A percentile compares a stretch with the other conserved stretches of the same genome.
phyloP scores from a whole-genome alignment of 2,329 filamentous ascomycete species.

The Amphichorda felina region DNA sequence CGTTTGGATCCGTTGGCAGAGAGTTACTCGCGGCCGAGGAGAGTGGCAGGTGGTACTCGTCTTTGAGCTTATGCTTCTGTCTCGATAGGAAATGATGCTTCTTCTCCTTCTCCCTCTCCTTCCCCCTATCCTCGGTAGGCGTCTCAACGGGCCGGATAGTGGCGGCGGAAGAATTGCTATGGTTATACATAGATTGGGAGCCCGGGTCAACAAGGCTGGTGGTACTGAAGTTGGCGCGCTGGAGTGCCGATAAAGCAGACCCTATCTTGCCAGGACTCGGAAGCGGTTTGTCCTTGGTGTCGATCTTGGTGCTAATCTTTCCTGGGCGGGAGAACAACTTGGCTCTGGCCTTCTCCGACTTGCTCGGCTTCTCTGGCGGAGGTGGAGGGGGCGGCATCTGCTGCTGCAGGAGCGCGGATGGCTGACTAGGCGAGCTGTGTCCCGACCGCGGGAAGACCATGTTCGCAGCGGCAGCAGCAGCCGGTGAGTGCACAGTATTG shows the following conservation, averaged over 20 bases:
- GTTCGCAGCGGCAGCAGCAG: constrained; percentile 57
- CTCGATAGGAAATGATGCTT: constrained; percentile 71
- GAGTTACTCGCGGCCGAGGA: constrained; percentile 71
- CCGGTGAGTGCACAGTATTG: constrained; percentile 41
- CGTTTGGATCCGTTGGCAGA: constrained; percentile 60
- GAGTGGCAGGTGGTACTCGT: constrained; percentile 60
- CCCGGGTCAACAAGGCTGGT: constrained; percentile 53
- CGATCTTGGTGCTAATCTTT: constrained; percentile 61
- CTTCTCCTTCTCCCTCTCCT: constrained; percentile 55
- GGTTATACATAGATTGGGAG: constrained; percentile 53
- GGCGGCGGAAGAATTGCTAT: constrained; percentile 65
- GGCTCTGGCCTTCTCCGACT: constrained; percentile 63
- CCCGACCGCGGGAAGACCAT: constrained; percentile 59
- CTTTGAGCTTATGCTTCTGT: constrained; percentile 69
- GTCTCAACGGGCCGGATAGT: constrained; percentile 58
- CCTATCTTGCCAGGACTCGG: constrained; percentile 64
- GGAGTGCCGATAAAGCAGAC: constrained; percentile 52
- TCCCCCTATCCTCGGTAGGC: constrained; percentile 28
- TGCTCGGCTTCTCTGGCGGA: constrained; percentile 43
- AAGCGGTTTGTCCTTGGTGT: constrained; percentile 52
- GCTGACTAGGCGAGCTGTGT: constrained; percentile 32
- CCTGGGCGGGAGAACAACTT: constrained; percentile 72
- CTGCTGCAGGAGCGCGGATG: constrained; percentile 19
- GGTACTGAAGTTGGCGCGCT: constrained; percentile 58
- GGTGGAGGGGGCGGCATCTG: constrained; percentile 19